These are phyloP conservation scores for Lobosporangium transversale DNA, from an alignment of 192 early-diverging fungal genomes.

Conservation along the genomic window DNA sequence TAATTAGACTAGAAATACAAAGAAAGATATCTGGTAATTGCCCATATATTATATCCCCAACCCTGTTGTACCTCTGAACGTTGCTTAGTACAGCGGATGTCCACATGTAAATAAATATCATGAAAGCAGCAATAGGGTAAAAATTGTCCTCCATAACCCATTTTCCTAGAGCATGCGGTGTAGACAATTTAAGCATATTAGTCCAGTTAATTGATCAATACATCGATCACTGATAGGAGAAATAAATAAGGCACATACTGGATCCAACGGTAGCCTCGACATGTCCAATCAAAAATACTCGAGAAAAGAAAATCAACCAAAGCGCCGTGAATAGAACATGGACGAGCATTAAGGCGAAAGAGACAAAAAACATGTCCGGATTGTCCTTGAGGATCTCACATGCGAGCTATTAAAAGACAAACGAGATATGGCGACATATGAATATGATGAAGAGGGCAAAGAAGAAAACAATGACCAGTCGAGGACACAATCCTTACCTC, in stretches of 20 bases:
- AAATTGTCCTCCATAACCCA: conserved; percentile 66
- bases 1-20: background rate
- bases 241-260: background rate
- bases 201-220: too few species aligned
- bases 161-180: conserved; percentile 20
- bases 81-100: conserved; percentile 74
- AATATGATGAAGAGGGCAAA: background rate
- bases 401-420: conserved; percentile 62
- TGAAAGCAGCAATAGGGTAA: conserved; percentile 62
- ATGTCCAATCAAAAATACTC: conserved; percentile 70
- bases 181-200: too few species aligned
- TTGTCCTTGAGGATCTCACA: conserved; percentile 78
- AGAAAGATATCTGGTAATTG: background rate
- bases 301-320: conserved; percentile 75
- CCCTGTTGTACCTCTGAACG: conserved; percentile 64
- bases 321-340: conserved; percentile 69
- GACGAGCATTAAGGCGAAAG: conserved; percentile 60
- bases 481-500: conserved; percentile 54
- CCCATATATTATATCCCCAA: background rate
- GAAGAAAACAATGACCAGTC: background rate
- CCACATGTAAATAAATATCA: conserved; percentile 81
- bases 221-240: too few species aligned
- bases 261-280: conserved; percentile 8
- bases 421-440: background rate
- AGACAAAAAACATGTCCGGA: conserved; percentile 74